A percentile compares a stretch with the other conserved stretches of the same genome.
Conservation (phyloP, 2,329 filamentous ascomycete species). For the Microsporum canis region DNA sequence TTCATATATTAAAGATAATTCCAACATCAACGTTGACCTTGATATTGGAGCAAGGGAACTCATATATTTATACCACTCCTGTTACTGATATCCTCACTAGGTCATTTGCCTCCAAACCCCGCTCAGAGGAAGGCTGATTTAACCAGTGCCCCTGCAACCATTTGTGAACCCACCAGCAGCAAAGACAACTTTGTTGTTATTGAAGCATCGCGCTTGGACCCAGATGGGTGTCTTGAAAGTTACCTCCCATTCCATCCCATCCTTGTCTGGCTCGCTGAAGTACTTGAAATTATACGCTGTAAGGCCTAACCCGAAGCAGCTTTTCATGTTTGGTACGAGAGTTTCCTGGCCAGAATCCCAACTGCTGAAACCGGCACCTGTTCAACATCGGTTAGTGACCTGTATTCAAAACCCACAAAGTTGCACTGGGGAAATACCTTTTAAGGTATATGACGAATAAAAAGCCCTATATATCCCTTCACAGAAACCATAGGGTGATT, state of each 20-base stretch:
- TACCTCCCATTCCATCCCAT: conserved; percentile 19
- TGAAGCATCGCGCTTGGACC: conserved; percentile 15
- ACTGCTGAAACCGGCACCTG: conserved; percentile 19
- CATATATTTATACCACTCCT: too few species aligned
- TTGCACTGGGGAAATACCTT: too few species aligned
- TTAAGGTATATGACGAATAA: too few species aligned
- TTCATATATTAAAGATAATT: too few species aligned
- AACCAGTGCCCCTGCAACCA: conserved; percentile 7
- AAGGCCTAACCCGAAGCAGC: conserved; percentile 15
- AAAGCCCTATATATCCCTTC: conserved; percentile 9
- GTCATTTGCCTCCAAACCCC: too few species aligned
- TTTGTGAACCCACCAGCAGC: conserved; percentile 9
- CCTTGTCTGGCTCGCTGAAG: conserved; percentile 15
- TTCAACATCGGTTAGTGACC: neutral
- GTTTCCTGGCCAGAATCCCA: conserved; percentile 20
- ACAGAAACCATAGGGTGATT: conserved; percentile 16
- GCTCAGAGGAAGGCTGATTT: too few species aligned
- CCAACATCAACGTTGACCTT: too few species aligned
- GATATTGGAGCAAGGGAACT: too few species aligned
- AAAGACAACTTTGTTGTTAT: conserved; percentile 16
- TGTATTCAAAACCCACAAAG: too few species aligned
- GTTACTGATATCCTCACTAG: too few species aligned
- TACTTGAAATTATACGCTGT: conserved; percentile 21
- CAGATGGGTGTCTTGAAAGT: conserved; percentile 18
- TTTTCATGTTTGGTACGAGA: conserved; percentile 13